A percentile compares a stretch with the other conserved stretches of the same genome.
These are phyloP conservation scores for Cystofilobasidium capitatum DNA, from an alignment of 768 basidiomycete species.

Conservation along the genomic window DNA sequence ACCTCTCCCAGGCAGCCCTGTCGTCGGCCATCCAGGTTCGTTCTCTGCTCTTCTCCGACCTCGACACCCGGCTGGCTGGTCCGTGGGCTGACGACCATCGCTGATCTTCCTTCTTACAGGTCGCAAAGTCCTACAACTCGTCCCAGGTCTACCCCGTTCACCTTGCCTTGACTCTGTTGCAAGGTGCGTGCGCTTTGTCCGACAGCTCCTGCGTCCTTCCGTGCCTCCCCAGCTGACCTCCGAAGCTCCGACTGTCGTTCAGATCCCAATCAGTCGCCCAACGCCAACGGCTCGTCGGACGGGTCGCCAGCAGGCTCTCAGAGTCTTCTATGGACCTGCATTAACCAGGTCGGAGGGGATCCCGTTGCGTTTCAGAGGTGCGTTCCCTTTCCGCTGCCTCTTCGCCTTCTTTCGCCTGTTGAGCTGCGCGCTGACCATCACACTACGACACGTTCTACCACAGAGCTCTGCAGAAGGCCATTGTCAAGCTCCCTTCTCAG, in stretches of 20 bases:
- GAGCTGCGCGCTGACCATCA: not conserved
- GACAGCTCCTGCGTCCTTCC: no score
- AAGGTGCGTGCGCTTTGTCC: not conserved
- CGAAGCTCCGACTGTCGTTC: not conserved
- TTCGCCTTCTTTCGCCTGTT: not conserved
- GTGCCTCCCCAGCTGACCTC: not conserved
- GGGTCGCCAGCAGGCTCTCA: conserved; percentile 7
- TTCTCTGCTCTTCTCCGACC: not conserved
- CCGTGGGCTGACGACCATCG: not conserved
- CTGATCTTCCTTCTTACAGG: not conserved
- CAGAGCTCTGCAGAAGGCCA: conserved; percentile 61
- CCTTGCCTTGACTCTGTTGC: not conserved
- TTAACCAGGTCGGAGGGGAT: conserved; percentile 45
- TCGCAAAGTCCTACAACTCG: conserved; percentile 17
- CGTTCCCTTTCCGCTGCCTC: not conserved
- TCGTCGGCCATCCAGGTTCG: conserved; percentile 21
- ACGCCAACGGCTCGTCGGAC: conserved; percentile 19
- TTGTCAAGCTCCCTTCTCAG: conserved; percentile 74
- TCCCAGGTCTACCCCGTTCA: conserved; percentile 17
- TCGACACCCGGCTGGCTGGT: not conserved
- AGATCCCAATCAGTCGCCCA: conserved; percentile 11
- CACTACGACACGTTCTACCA: conserved; percentile 51
- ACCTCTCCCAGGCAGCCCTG: conserved; percentile 16
- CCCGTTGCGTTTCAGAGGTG: not conserved
- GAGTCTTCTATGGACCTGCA: conserved; percentile 65